A percentile compares a stretch with the other conserved stretches of the same genome.
Evolutionary conservation across 345 rosid species (phyloP).

Genomic region (Populus davidiana): DNA sequence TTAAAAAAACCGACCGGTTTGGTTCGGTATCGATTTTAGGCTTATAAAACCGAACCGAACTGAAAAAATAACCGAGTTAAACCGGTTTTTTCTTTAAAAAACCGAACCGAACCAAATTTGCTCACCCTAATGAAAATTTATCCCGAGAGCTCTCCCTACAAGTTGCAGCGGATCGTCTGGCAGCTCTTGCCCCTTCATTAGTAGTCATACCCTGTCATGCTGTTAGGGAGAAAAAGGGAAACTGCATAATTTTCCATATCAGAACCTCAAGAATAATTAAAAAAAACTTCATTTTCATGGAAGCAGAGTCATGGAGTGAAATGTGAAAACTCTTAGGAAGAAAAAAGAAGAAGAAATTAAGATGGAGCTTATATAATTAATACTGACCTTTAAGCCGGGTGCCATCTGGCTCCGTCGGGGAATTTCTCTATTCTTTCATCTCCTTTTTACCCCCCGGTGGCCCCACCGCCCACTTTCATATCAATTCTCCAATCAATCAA

Average conservation of each 20-base stretch:
- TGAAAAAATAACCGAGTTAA: too few relatives aligned
- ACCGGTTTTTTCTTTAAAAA: too few relatives aligned
- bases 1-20: too few relatives aligned
- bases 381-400: not conserved
- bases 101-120: too few relatives aligned
- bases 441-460: not conserved
- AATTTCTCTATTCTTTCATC: constrained; percentile 2
- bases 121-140: too few relatives aligned
- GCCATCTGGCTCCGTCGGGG: constrained; percentile 19
- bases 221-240: not conserved
- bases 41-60: too few relatives aligned
- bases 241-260: not conserved
- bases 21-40: too few relatives aligned
- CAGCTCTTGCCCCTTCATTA: not conserved
- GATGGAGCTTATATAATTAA: not conserved
- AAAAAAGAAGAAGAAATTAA: too few relatives aligned
- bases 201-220: not conserved
- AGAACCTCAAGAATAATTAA: not conserved
- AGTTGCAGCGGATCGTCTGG: not conserved
- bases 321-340: not conserved
- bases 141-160: not conserved
- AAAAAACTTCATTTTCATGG: constrained; percentile 15
- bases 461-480: constrained; percentile 29
- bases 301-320: not conserved
- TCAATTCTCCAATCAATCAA: constrained; percentile 1